Conservation (phyloP, 345 rosid species). For the Leavenworthia alabamica region DNA sequence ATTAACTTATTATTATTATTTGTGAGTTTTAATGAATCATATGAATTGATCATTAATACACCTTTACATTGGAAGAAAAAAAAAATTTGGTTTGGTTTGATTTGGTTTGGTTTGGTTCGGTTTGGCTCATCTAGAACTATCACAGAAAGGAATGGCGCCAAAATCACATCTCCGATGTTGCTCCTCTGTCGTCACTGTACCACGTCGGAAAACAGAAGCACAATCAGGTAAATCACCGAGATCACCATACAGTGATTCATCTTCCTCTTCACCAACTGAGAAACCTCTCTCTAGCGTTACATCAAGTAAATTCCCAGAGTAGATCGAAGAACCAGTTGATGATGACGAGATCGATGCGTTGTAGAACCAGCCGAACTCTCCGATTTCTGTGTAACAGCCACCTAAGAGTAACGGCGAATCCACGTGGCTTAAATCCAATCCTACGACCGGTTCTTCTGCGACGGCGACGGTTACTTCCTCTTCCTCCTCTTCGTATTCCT, state of each 20-base stretch:
- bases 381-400: conserved; percentile 29
- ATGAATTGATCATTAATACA: conserved; percentile 22
- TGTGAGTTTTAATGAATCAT: conserved; percentile 17
- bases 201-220: conserved; percentile 48
- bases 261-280: conserved; percentile 36
- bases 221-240: conserved; percentile 76
- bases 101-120: not conserved
- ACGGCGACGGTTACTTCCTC: conserved; percentile 4
- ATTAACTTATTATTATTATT: conserved; percentile 10
- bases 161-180: conserved; percentile 32
- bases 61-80: conserved; percentile 25
- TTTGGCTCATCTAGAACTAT: conserved; percentile 37
- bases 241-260: conserved; percentile 57
- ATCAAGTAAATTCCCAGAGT: conserved; percentile 21
- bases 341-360: conserved; percentile 37
- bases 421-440: conserved; percentile 31
- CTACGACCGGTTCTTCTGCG: conserved; percentile 13
- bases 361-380: conserved; percentile 55
- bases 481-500: conserved; percentile 20
- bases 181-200: conserved; percentile 22
- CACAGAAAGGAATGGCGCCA: conserved; percentile 36
- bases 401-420: conserved; percentile 33
- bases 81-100: not conserved
- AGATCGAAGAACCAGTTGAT: conserved; percentile 33
- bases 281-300: conserved; percentile 28